Conservation (phyloP, 768 basidiomycete species). For the Pleurotus tuoliensis region DNA sequence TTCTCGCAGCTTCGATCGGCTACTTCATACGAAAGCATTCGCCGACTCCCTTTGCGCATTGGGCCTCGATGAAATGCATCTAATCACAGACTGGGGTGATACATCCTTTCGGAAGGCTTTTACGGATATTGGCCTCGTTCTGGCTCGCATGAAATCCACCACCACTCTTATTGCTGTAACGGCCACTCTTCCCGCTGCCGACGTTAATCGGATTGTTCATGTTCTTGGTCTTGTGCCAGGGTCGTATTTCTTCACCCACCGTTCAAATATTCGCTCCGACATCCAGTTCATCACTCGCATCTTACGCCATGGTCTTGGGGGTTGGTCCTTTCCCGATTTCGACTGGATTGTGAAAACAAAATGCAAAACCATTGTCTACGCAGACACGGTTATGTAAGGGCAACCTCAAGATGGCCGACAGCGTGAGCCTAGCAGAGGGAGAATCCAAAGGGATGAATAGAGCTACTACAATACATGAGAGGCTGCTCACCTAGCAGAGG, state of each 20-base stretch:
- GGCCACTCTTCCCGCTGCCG: neutral
- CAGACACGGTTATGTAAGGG: too few species aligned
- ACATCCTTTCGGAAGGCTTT: slow-evolving; percentile 18
- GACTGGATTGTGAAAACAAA: slow-evolving; percentile 19
- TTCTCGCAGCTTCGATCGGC: slow-evolving; percentile 13
- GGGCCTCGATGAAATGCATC: slow-evolving; percentile 24
- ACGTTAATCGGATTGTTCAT: slow-evolving; percentile 11
- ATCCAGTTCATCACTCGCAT: slow-evolving; percentile 20
- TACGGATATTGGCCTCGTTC: neutral
- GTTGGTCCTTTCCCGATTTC: slow-evolving; percentile 19
- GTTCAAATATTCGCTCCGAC: slow-evolving; percentile 21
- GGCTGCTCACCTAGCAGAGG: too few species aligned
- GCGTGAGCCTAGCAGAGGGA: too few species aligned
- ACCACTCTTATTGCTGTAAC: slow-evolving; percentile 1
- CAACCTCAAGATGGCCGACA: too few species aligned
- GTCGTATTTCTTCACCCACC: slow-evolving; percentile 11
- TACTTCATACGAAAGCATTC: slow-evolving; percentile 16
- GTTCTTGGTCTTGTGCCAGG: slow-evolving; percentile 17
- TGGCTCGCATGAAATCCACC: neutral
- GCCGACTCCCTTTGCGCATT: slow-evolving; percentile 16
- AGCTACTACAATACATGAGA: too few species aligned
- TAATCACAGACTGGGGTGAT: slow-evolving; percentile 20
- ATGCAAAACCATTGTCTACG: slow-evolving; percentile 22
- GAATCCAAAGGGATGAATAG: too few species aligned
- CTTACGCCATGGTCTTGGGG: slow-evolving; percentile 14